Base-by-base conservation (phyloP, 2,329 filamentous ascomycete genomes). In the Ascochyta clinopodiicola region DNA sequence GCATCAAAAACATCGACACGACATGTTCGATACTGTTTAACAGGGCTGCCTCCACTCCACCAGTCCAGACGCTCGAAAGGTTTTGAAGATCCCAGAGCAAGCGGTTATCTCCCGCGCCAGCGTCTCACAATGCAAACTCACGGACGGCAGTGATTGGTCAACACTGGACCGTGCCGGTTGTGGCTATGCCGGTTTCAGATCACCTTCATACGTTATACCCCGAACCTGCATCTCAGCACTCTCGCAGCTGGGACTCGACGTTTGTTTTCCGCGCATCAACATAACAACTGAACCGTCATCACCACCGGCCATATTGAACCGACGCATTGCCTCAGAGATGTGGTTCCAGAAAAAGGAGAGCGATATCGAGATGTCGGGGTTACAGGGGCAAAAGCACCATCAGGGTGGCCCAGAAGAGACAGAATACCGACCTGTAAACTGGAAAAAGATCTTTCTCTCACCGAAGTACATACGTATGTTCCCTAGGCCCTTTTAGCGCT, bases 401-500 rank as follows among this genome's bases (percentile, higher is more conserved):
- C 29, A 57, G 5, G 57, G 53, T 1, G 57, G 66, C 25, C 59
- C 62, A 7, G 66, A 71, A 51, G 68, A 74, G 24, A 74, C 72
- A 27, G 66, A 73, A 37, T 74, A 74, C 52, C 56, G 56, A 35
- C 65, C 69, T 10, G 60, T 73, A 21, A 64, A 73, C 49, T 74
- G 72, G 72, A 73, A 69, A 51, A 71, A 64, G 51, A 55, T 73
- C 39, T 70, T 73, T 36, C 45, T 73, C 2, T 63, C 69, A 10
- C 70, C 69, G 22, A 74, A 73, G 49, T 73, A 74, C 59, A 69
- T 74, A 62, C 71, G 72, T 73, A 67, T 37, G 71, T 51, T 39
- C 19, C 22, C 43, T 29, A 6, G 21, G 34, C 7, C 25, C 21
- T 24, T 17, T 8, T 34, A 40, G 38, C 19, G 2, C n/a, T 35